Conservation (phyloP, 2,329 filamentous ascomycete species). For the Alternaria sp. region DNA sequence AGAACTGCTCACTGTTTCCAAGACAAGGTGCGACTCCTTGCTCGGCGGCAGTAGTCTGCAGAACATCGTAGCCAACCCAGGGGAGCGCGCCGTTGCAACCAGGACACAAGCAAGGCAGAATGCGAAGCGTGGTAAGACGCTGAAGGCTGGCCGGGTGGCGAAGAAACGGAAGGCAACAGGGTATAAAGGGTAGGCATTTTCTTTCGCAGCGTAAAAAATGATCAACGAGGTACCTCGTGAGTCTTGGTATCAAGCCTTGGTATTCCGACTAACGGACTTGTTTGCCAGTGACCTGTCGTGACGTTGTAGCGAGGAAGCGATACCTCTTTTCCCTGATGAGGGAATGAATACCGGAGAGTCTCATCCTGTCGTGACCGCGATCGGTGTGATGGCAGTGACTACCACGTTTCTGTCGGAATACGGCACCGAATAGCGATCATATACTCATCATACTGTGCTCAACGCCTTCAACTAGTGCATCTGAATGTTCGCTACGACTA, state of each 20-base stretch:
- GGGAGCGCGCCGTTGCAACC: background rate
- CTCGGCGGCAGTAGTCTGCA: background rate
- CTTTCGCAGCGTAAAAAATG: background rate
- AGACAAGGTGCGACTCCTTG: constrained; percentile 7
- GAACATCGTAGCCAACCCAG: background rate
- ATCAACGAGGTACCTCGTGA: background rate
- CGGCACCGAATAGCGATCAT: background rate
- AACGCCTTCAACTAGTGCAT: background rate
- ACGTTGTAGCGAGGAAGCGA: background rate
- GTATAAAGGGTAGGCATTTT: background rate
- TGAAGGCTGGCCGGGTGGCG: background rate
- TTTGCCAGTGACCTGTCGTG: background rate
- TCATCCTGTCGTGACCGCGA: background rate
- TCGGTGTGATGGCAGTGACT: background rate
- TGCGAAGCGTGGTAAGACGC: background rate
- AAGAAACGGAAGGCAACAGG: background rate
- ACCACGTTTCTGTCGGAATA: background rate
- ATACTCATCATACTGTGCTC: background rate
- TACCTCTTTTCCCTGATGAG: background rate
- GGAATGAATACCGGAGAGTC: background rate
- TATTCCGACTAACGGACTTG: background rate
- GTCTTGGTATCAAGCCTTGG: background rate
- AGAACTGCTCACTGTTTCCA: background rate
- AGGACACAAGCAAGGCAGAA: background rate
- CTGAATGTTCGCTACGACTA: background rate